Percentiles rank a stretch among this genome's conserved stretches.
Conservation (phyloP, 1,139 yeast species). For the Candida dubliniensis region DNA sequence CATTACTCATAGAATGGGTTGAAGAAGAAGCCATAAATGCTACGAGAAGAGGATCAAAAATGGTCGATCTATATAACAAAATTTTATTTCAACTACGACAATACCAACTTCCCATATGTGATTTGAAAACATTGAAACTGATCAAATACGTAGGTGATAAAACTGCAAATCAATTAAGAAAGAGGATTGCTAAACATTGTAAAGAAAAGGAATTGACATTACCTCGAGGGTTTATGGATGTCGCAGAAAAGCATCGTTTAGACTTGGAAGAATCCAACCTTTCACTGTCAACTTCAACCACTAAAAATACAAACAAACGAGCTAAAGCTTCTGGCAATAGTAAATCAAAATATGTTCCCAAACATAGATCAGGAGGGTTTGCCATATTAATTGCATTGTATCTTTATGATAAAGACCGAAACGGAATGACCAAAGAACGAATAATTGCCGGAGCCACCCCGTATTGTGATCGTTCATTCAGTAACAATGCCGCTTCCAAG, state of each 20-base stretch:
- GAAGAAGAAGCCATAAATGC: constrained; percentile 47
- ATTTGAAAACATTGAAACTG: constrained; percentile 51
- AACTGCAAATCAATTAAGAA: constrained; percentile 48
- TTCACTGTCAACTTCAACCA: constrained; percentile 12
- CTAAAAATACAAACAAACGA: constrained; percentile 25
- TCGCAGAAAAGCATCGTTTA: constrained; percentile 9
- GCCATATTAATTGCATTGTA: constrained; percentile 72
- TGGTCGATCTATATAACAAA: constrained; percentile 45
- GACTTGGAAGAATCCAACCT: constrained; percentile 13
- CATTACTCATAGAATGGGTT: constrained; percentile 42
- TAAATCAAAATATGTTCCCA: constrained; percentile 60
- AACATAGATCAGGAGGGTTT: constrained; percentile 80
- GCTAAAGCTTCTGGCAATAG: constrained; percentile 2
- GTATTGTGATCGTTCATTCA: constrained; percentile 67
- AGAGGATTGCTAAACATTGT: constrained; percentile 48
- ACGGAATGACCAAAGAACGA: constrained; percentile 62
- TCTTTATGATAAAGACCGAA: constrained; percentile 46
- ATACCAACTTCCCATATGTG: constrained; percentile 42
- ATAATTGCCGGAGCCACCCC: constrained; percentile 57
- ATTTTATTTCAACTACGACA: constrained; percentile 49
- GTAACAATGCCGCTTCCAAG: constrained; percentile 57
- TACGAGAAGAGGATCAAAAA: constrained; percentile 39
- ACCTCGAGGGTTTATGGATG: constrained; percentile 36
- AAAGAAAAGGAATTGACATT: constrained; percentile 34
- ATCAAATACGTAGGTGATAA: constrained; percentile 65